phyloP scores from a whole-genome alignment of 306 rosid genomes.

The Macrotyloma uniflorum region DNA sequence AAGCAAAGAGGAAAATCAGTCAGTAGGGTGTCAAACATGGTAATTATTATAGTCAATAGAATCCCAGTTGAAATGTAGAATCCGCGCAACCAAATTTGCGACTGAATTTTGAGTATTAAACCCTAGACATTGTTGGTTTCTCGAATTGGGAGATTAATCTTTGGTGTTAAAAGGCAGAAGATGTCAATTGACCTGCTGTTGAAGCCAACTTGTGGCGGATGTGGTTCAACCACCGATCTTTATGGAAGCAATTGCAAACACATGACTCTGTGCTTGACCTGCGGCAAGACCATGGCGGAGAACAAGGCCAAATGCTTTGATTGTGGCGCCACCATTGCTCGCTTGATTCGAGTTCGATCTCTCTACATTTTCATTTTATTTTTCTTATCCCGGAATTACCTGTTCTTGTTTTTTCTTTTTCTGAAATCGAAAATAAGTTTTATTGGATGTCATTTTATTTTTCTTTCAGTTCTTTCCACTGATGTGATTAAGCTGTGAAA shows the following conservation, averaged over 20 bases:
- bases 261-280: conserved; percentile 74
- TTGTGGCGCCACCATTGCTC: conserved; percentile 68
- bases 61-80: background rate
- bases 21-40: background rate
- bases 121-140: background rate
- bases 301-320: conserved; percentile 66
- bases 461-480: background rate
- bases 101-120: background rate
- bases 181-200: conserved; percentile 67
- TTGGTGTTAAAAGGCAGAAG: background rate
- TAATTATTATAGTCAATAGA: background rate
- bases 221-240: conserved; percentile 72
- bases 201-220: conserved; percentile 67
- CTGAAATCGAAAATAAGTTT: background rate
- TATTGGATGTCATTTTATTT: background rate
- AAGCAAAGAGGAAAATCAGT: background rate
- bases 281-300: conserved; percentile 83
- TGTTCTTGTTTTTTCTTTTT: background rate
- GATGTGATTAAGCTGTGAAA: background rate
- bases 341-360: conserved; percentile 68
- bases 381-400: background rate
- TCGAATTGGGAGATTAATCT: background rate
- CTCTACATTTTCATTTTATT: background rate
- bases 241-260: conserved; percentile 91
- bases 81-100: background rate